Evolutionary conservation across 495 filamentous ascomycete species (phyloP), one percentile per base, ranked within the genome.

Genomic region (Neurospora discreta): DNA sequence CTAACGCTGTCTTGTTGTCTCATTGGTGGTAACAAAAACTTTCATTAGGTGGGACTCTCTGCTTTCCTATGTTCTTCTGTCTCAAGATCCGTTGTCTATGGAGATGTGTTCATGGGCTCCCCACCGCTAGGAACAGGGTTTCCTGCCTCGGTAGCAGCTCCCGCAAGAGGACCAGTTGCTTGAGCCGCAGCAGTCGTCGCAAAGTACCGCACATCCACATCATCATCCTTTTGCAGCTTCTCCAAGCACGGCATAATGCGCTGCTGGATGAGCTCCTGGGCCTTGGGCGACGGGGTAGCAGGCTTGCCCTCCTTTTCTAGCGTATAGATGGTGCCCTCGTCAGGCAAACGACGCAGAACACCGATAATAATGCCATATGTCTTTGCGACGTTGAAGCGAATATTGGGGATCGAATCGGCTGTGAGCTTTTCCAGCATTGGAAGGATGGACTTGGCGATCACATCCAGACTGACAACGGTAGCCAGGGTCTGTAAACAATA

Each of bases 311-410:
- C 87, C 83, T 97, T 94, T 80, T 96, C 93, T 44, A 97, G 79
- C 68, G 90, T 87, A 77, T 91, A 88, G 76, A 99, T 86, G 30
- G 95, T 98, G 71, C 93, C 93, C 76, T 95, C 86, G 39, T 91
- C 91, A 2, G 95, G 95, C 23, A 99, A 88, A 71, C 93, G 92
- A 81, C 93, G 91, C 78, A 99, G 85, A 36, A 95, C 93, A 72
- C 91, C 89, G 75, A 98, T 94, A 52, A 99, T 84, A 52, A 95
- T 89, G 20, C 89, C 87, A 78, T 98, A 99, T 38, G 96, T 98
- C 83, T 99, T 99, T 71, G 95, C 96, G 69, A 98, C 95, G 78
- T 99, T 99, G 87, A 99, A 99, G 70, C 95, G 93, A 79, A 99
- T 99, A 81, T 99, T 99, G 70, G 95, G 95, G 78, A 99, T 99